These are phyloP conservation scores for Gynochthodes officinalis DNA, from an alignment of 257 asterid genomes.

Conservation along the genomic window DNA sequence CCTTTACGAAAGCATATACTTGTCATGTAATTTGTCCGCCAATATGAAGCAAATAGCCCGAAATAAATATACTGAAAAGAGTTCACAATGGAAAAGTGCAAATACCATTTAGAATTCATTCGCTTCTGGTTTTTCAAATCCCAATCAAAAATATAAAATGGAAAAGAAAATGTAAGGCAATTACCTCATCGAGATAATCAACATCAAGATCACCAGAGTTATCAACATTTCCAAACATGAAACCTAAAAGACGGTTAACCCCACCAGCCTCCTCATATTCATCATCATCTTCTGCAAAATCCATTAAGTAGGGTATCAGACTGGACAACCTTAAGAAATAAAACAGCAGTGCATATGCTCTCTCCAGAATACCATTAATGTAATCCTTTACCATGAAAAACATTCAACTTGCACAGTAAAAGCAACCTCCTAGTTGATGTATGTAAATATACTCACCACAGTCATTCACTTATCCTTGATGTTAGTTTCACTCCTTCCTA, in stretches of 20 bases:
- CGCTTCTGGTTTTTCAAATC: not conserved
- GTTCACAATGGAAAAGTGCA: not conserved
- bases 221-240: constrained; percentile 98
- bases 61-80: not conserved
- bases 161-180: not conserved
- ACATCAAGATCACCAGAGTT: constrained; percentile 95
- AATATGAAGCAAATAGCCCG: not conserved
- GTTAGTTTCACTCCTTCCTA: not conserved
- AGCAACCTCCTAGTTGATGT: not conserved
- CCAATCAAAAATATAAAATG: not conserved
- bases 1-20: not conserved
- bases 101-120: not conserved
- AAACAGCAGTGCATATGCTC: constrained; percentile 3
- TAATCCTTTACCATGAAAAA: not conserved
- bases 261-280: constrained; percentile 86
- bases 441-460: not conserved
- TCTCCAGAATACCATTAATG: not conserved
- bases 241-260: constrained; percentile 81
- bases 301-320: constrained; percentile 3
- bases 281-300: constrained; percentile 82
- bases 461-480: not conserved
- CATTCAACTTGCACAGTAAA: not conserved
- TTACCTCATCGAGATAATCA: constrained; percentile 98
- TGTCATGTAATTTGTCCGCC: not conserved
- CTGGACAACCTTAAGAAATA: constrained; percentile 19